A percentile compares a stretch with the other conserved stretches of the same genome.
Evolutionary conservation across 164 flowering plant species (phyloP).

Genomic region (Chimonanthus praecox): DNA sequence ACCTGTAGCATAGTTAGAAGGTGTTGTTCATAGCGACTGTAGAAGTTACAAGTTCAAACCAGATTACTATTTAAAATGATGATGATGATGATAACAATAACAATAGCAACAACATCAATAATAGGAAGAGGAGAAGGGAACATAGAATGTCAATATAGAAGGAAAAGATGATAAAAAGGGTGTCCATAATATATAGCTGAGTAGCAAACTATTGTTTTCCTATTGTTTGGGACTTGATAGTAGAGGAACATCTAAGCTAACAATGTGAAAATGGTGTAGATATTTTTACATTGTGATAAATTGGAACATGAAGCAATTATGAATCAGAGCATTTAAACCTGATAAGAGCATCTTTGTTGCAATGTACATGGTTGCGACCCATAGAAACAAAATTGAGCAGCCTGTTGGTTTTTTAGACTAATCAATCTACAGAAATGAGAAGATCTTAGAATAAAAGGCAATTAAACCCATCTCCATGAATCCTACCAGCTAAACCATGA

Average conservation of each 20-base stretch:
- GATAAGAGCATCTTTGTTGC: background rate
- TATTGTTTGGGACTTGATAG: background rate
- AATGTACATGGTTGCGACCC: no score
- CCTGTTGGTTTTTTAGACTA: no score
- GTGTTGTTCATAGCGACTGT: no score
- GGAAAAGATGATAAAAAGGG: background rate
- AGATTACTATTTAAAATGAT: no score
- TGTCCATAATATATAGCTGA: background rate
- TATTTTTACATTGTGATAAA: no score
- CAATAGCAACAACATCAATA: no score
- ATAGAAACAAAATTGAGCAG: background rate
- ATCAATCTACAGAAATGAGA: background rate
- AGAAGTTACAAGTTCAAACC: no score
- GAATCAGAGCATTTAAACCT: background rate
- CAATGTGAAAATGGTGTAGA: background rate
- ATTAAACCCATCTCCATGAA: background rate
- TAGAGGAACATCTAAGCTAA: background rate
- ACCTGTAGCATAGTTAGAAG: background rate
- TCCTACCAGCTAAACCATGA: background rate
- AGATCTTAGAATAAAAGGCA: background rate
- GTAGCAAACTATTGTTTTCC: background rate
- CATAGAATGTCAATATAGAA: background rate
- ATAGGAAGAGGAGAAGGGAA: background rate
- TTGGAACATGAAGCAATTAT: background rate
- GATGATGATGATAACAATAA: no score